Conservation (phyloP, 1,284 basidiomycete genomes). For the Rhodotorula mucilaginosa region DNA sequence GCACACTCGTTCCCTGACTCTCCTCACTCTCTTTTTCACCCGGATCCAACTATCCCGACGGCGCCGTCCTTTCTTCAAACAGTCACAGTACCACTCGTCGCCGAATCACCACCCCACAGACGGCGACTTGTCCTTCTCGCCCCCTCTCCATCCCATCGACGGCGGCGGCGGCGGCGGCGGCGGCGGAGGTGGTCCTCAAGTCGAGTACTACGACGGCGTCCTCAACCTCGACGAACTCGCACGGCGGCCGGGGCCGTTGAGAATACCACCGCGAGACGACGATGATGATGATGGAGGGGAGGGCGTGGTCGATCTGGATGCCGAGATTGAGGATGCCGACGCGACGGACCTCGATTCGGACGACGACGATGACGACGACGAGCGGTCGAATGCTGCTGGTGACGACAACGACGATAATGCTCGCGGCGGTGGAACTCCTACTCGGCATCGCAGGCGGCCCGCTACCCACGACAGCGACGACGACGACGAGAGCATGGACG, state of each 20-base stretch:
- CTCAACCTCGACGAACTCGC: constrained; percentile 3
- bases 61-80: neutral
- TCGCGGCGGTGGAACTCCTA: neutral
- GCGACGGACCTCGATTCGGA: neutral
- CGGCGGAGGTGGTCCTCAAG: neutral
- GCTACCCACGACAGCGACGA: neutral
- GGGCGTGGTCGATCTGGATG: constrained; percentile 27
- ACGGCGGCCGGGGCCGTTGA: neutral
- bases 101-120: neutral
- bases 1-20: too few species aligned
- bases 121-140: neutral
- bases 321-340: constrained; percentile 39
- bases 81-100: neutral
- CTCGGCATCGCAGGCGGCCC: too few species aligned
- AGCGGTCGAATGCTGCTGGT: too few species aligned
- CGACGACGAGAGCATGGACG: constrained; percentile 6
- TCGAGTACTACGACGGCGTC: neutral
- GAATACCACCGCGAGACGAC: neutral
- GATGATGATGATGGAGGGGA: neutral
- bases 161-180: neutral
- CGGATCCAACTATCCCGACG: neutral
- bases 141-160: constrained; percentile 15
- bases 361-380: neutral
- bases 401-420: neutral
- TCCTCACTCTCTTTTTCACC: too few species aligned